Evolutionary conservation across 2,329 filamentous ascomycete genomes (phyloP).

Genomic region (Diaporthe sp.): DNA sequence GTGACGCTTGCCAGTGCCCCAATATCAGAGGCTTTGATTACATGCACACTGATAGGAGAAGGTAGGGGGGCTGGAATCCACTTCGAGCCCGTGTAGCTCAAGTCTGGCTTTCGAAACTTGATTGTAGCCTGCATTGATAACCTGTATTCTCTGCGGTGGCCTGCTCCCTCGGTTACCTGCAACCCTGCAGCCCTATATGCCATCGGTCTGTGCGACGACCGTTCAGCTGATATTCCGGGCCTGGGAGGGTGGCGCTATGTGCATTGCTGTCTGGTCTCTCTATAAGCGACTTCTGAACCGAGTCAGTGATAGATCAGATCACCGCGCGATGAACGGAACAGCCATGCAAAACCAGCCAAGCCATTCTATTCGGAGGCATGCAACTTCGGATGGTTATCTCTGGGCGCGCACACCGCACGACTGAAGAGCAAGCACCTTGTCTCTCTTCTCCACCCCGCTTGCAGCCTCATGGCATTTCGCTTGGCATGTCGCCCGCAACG

Average conservation of each 20-base stretch:
- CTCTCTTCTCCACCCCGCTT: neutral
- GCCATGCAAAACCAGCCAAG: conserved; percentile 22
- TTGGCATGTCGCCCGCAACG: too few species aligned
- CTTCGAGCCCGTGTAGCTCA: neutral
- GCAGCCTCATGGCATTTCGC: neutral
- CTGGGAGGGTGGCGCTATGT: neutral
- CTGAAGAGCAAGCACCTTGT: neutral
- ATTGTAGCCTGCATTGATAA: conserved; percentile 7
- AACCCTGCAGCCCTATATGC: conserved; percentile 31
- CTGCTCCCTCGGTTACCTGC: neutral
- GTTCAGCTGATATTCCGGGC: conserved; percentile 28
- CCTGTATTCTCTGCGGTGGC: neutral
- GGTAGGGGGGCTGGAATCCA: too few species aligned
- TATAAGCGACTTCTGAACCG: neutral
- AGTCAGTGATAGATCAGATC: conserved; percentile 24
- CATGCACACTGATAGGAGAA: conserved; percentile 13
- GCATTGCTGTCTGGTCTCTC: neutral
- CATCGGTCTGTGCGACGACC: conserved; percentile 22
- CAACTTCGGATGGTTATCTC: neutral
- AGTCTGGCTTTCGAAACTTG: neutral
- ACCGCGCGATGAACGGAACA: conserved; percentile 14
- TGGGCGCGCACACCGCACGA: neutral
- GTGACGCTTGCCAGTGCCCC: neutral
- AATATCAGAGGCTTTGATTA: neutral
- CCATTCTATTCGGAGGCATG: neutral